A percentile compares a stretch with the other conserved stretches of the same genome.
These are phyloP conservation scores for Dryadomyces quercus-mongolicae DNA, from an alignment of 2,329 filamentous ascomycete species.

Conservation along the genomic window DNA sequence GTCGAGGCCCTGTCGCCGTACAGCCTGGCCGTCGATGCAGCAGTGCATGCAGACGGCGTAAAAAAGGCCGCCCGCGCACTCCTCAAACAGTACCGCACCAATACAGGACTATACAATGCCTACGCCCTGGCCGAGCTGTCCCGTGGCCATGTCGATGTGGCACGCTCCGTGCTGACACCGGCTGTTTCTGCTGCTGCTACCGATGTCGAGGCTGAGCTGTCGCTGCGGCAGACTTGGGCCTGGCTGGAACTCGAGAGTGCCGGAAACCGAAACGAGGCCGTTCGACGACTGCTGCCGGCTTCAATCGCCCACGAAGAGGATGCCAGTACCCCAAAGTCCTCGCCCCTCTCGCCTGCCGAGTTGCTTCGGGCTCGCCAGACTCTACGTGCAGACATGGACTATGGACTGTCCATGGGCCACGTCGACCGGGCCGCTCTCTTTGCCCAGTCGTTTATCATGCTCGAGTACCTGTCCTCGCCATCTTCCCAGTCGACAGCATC, in stretches of 20 bases:
- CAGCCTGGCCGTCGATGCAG: slow-evolving; percentile 53
- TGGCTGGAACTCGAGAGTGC: slow-evolving; percentile 49
- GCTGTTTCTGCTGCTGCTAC: slow-evolving; percentile 17
- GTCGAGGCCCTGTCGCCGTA: slow-evolving; percentile 53
- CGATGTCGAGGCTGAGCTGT: slow-evolving; percentile 8
- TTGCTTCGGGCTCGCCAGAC: slow-evolving; percentile 42
- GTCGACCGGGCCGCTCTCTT: slow-evolving; percentile 37
- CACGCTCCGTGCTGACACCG: slow-evolving; percentile 53
- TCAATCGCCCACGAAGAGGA: neutral
- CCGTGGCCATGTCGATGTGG: slow-evolving; percentile 42
- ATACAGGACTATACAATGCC: slow-evolving; percentile 60
- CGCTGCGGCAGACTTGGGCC: slow-evolving; percentile 49
- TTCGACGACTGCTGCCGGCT: slow-evolving; percentile 26
- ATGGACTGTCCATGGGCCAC: slow-evolving; percentile 38
- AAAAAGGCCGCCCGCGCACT: slow-evolving; percentile 63
- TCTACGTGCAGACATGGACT: slow-evolving; percentile 41
- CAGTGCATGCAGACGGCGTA: slow-evolving; percentile 38
- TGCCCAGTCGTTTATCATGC: slow-evolving; percentile 50
- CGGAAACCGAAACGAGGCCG: slow-evolving; percentile 21
- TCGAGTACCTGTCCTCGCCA: slow-evolving; percentile 53
- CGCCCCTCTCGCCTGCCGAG: slow-evolving; percentile 19
- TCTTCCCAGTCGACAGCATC: slow-evolving; percentile 21
- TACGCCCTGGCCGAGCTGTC: slow-evolving; percentile 63
- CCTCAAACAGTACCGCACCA: slow-evolving; percentile 54
- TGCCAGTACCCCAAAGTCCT: neutral